Conservation (phyloP, 148 eudicot genomes). For the Silene latifolia region DNA sequence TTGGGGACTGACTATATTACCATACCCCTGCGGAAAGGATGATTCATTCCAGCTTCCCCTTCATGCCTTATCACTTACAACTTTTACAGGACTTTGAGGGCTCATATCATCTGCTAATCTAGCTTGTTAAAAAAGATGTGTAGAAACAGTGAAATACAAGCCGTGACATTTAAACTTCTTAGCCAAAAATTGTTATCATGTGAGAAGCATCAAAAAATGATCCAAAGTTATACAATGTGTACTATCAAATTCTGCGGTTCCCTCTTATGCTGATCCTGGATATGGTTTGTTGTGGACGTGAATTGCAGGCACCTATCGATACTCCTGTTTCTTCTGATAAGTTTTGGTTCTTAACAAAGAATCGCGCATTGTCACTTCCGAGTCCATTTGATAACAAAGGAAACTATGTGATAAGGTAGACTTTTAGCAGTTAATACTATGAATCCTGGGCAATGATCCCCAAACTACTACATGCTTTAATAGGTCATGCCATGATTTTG, state of each 20-base stretch:
- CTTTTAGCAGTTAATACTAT: not conserved
- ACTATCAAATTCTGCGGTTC: not conserved
- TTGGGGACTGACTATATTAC: not conserved
- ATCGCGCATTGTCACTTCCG: slow-evolving; percentile 71
- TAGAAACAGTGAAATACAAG: not conserved
- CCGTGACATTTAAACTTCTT: not conserved
- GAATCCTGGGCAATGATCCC: not conserved
- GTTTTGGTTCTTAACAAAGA: slow-evolving; percentile 71
- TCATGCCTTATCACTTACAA: not conserved
- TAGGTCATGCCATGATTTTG: not conserved
- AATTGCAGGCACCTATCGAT: slow-evolving; percentile 77
- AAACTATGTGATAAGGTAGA: slow-evolving; percentile 90
- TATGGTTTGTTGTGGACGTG: slow-evolving; percentile 10
- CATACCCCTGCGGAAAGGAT: no score
- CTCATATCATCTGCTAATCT: not conserved
- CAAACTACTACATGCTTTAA: not conserved
- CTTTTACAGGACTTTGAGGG: not conserved
- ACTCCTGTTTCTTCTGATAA: slow-evolving; percentile 84
- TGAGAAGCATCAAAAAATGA: not conserved
- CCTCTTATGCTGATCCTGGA: slow-evolving; percentile 13
- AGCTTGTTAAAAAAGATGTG: not conserved
- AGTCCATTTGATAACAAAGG: slow-evolving; percentile 89
- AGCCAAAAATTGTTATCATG: not conserved
- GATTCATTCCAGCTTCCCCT: not conserved
- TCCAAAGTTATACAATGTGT: not conserved